Evolutionary conservation across 2,329 filamentous ascomycete genomes (phyloP).

Genomic region (Mycocentrospora acerina): DNA sequence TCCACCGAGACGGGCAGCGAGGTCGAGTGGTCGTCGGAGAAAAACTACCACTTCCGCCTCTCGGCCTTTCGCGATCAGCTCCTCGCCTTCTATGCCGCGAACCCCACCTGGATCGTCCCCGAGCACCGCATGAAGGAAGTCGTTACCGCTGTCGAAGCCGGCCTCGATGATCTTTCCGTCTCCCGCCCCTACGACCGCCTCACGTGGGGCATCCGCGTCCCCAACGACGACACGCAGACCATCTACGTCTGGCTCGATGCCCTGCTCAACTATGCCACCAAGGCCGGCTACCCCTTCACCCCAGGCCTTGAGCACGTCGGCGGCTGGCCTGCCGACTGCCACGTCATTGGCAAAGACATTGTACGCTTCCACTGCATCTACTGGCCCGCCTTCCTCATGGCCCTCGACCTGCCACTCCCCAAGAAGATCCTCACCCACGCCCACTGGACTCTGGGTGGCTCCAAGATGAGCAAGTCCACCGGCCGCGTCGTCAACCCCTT

Average conservation of each 20-base stretch:
- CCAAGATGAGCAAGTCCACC: slow-evolving; percentile 95
- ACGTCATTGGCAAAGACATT: slow-evolving; percentile 96
- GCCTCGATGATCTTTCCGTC: slow-evolving; percentile 84
- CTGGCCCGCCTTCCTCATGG: slow-evolving; percentile 95
- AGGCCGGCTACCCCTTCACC: slow-evolving; percentile 80
- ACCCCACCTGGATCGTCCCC: slow-evolving; percentile 78
- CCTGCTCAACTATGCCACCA: slow-evolving; percentile 89
- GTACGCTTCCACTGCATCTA: slow-evolving; percentile 93
- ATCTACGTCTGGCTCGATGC: slow-evolving; percentile 99
- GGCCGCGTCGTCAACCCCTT: slow-evolving; percentile 96
- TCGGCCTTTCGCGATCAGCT: slow-evolving; percentile 79
- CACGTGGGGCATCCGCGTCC: slow-evolving; percentile 86
- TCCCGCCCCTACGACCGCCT: slow-evolving; percentile 78
- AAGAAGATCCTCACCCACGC: slow-evolving; percentile 82
- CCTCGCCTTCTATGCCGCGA: slow-evolving; percentile 75
- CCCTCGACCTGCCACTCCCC: slow-evolving; percentile 75
- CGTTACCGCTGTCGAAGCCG: slow-evolving; percentile 70
- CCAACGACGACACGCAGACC: slow-evolving; percentile 79
- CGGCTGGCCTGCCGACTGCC: slow-evolving; percentile 88
- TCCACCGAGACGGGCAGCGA: slow-evolving; percentile 86
- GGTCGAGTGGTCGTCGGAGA: slow-evolving; percentile 92
- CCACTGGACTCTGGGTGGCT: slow-evolving; percentile 89
- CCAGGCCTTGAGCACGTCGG: slow-evolving; percentile 62
- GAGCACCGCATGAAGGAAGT: slow-evolving; percentile 74
- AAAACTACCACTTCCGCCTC: slow-evolving; percentile 92